Evolutionary conservation across 2,329 filamentous ascomycete species (phyloP), one percentile per base, ranked within the genome.

Genomic region (Diaporthe australafricana): DNA sequence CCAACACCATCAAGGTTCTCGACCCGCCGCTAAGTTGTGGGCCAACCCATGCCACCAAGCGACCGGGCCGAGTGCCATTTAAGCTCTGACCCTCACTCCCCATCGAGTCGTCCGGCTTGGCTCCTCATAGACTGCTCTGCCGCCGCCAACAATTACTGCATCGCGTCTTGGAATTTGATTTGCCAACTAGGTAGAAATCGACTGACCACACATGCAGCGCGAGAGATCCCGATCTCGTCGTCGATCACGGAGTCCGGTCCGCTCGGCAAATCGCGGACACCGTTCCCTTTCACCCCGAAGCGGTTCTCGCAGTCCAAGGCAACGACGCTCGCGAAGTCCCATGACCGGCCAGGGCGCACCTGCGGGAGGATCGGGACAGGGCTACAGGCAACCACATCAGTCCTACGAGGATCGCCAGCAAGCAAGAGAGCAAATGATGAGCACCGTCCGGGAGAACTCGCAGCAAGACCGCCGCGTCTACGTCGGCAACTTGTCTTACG

Each of bases 381-480:
- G 87, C 78, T 93, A 90, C 84, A 87, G 87, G 82, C 89, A 88
- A 79, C 88, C 90, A 78, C 90, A 92, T 83, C 91, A 95, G 84
- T 91, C 91, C 72, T 94, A 91, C 84, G 96, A 98, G 83, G 95
- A 98, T 80, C 92, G 95, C 79, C 87, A 90, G 75, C 91, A 88
- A 75, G 93, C 93, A 79, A 95, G 96, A 84, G 95, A 98, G 84
- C 92, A 95, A 83, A 98, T 97, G 94, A 97, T 98, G 94, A 93
- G 91, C 84, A 95, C 91, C 81, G 92, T 98, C 78, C 92, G 95
- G 81, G 96, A 98, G 81, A 93, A 94, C 56, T 98, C 96, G 74
- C 96, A 98, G 83, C 96, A 99, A 86, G 96, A 99, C 88, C 96
- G 96, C 81, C 95, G 96, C 77, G 96, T 99, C 90, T 99, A 99